A percentile compares a stretch with the other conserved stretches of the same genome.
phyloP scores from a whole-genome alignment of 495 filamentous ascomycete species.

The Neurospora sp. region DNA sequence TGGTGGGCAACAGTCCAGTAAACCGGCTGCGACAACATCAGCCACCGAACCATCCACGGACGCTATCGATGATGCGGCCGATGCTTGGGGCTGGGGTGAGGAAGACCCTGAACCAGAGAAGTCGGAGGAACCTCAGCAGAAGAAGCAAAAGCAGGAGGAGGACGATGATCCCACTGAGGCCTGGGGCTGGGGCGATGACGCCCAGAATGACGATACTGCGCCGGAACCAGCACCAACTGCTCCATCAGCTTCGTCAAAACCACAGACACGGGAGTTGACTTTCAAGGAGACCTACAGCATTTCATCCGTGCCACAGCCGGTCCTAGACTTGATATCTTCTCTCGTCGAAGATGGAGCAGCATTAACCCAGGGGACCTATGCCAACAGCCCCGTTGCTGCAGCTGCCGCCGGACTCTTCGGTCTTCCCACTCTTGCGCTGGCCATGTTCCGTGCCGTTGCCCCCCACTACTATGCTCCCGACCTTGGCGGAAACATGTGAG shows the following conservation, averaged over 20 bases:
- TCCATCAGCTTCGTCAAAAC: conserved; percentile 6
- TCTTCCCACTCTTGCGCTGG: conserved; percentile 73
- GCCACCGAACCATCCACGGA: neutral
- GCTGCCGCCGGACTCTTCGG: conserved; percentile 68
- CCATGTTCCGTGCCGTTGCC: conserved; percentile 83
- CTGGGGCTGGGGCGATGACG: conserved; percentile 68
- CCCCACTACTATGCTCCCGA: conserved; percentile 64
- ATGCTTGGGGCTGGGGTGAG: conserved; percentile 53
- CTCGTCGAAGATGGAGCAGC: conserved; percentile 61
- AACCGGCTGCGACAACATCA: conserved; percentile 4
- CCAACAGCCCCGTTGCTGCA: conserved; percentile 46
- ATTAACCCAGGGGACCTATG: conserved; percentile 36
- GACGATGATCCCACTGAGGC: conserved; percentile 52
- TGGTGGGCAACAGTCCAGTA: conserved; percentile 9
- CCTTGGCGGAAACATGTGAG: conserved; percentile 64
- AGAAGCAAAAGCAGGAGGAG: conserved; percentile 10
- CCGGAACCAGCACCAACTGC: conserved; percentile 7
- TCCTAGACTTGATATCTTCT: conserved; percentile 59
- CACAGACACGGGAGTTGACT: conserved; percentile 45
- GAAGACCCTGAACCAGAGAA: conserved; percentile 31
- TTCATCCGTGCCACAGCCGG: conserved; percentile 69
- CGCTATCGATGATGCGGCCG: conserved; percentile 39
- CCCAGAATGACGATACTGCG: conserved; percentile 4
- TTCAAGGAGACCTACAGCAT: conserved; percentile 80
- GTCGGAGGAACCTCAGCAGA: conserved; percentile 14